Evolutionary conservation across 495 filamentous ascomycete genomes (phyloP).

Genomic region (Aspergillus leporis): DNA sequence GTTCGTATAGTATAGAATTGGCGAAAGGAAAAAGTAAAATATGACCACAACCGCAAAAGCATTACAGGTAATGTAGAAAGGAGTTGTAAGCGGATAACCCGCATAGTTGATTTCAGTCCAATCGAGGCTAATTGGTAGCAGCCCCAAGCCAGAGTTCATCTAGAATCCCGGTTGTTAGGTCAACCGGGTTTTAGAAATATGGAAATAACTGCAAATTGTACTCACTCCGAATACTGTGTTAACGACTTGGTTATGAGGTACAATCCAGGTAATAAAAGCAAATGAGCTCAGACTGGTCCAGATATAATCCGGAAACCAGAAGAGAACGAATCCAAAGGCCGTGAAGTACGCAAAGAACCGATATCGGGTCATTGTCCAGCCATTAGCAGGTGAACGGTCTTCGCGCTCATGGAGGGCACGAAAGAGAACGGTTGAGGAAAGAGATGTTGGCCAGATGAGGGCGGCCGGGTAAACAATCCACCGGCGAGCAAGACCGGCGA

Average conservation of each 20-base stretch:
- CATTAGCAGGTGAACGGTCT: slow-evolving; percentile 46
- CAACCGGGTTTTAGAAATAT: no score
- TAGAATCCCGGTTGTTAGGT: slow-evolving; percentile 59
- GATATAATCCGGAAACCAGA: slow-evolving; percentile 76
- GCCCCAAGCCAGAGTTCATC: slow-evolving; percentile 70
- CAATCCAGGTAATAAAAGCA: slow-evolving; percentile 63
- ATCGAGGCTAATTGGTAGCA: slow-evolving; percentile 81
- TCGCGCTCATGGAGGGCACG: slow-evolving; percentile 49
- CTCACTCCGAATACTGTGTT: slow-evolving; percentile 72
- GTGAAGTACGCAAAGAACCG: slow-evolving; percentile 55
- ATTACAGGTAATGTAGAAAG: slow-evolving; percentile 64
- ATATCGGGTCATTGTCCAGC: slow-evolving; percentile 57
- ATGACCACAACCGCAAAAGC: slow-evolving; percentile 55
- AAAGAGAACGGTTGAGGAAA: slow-evolving; percentile 30
- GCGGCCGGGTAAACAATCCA: slow-evolving; percentile 57
- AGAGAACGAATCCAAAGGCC: slow-evolving; percentile 51
- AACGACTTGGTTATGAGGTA: slow-evolving; percentile 56
- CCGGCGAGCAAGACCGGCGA: slow-evolving; percentile 62
- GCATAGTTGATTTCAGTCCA: slow-evolving; percentile 48
- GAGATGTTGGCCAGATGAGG: slow-evolving; percentile 35
- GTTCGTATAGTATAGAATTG: slow-evolving; percentile 54
- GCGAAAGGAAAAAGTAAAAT: slow-evolving; percentile 56
- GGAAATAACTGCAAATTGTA: no score
- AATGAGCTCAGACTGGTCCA: slow-evolving; percentile 66
- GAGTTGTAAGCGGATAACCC: slow-evolving; percentile 57